Conservation (phyloP, 2,329 filamentous ascomycete genomes). For the Clonostachys rosea region DNA sequence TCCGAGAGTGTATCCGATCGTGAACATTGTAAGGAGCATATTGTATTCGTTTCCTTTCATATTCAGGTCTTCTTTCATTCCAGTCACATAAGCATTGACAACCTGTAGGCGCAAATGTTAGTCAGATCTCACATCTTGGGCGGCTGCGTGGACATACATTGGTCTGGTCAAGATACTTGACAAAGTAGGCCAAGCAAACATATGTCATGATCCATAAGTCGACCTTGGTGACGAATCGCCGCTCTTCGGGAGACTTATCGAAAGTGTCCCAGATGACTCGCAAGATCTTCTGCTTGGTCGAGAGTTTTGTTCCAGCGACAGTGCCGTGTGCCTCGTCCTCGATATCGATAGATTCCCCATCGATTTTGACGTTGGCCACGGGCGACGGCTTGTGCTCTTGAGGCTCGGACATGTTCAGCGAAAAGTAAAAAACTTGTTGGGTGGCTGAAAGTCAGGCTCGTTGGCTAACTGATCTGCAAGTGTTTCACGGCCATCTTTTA, state of each 20-base stretch:
- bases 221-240: slow-evolving; percentile 21
- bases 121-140: too few species aligned
- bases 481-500: too few species aligned
- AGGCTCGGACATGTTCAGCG: too few species aligned
- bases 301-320: not conserved
- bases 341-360: too few species aligned
- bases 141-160: slow-evolving; percentile 6
- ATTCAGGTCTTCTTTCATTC: slow-evolving; percentile 43
- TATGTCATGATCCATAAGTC: slow-evolving; percentile 27
- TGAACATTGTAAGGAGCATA: slow-evolving; percentile 45
- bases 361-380: too few species aligned
- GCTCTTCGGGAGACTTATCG: slow-evolving; percentile 23
- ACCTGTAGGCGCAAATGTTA: slow-evolving; percentile 3
- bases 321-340: too few species aligned
- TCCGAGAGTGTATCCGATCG: slow-evolving; percentile 50
- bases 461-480: too few species aligned
- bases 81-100: slow-evolving; percentile 29
- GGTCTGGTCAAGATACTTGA: slow-evolving; percentile 25
- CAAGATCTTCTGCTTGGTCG: slow-evolving; percentile 10
- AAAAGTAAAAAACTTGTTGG: too few species aligned
- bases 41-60: slow-evolving; percentile 49
- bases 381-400: too few species aligned
- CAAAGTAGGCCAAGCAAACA: slow-evolving; percentile 25
- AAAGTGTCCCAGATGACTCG: slow-evolving; percentile 21
- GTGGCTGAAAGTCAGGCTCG: too few species aligned